Evolutionary conservation across 805 yeast genomes (phyloP), one percentile per base, ranked within the genome.

Genomic region (Metschnikowia cerradonensis): DNA sequence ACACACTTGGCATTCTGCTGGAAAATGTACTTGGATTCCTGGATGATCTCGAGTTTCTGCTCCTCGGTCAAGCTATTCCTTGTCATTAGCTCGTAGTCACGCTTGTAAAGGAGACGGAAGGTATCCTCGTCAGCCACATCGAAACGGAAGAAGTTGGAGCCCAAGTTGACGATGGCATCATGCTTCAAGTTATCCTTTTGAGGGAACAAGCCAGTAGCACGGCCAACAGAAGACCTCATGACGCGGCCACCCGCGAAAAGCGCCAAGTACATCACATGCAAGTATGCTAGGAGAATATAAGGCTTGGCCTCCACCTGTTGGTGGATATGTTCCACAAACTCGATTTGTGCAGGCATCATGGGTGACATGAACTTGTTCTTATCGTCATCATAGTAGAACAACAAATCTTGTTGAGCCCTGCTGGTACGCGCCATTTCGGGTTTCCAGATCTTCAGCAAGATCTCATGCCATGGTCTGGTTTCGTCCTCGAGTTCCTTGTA

Each of bases 191-290:
- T 89, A 49, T 80, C 80, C 43, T 84, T 79, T 58, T 84, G 83
- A 8, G 96, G 95, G 76, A 87, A 86, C 50, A 88, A 67, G 2
- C 90, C 88, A 5, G 84, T 70, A 22, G 90, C 84, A 60, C 78
- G 80, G 46, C 83, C 73, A 30, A 88, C 67, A 15, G 83, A 79
- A 0, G 90, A 82, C 52, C 84, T 72, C 81, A 89, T 77, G 33
- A 88, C 74, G 55, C 83, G 75, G 15, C 95, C 96, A 46, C 96
- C 96, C 1, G 96, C 96, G 71, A 88, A 88, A 46, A 88, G 76
- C 0, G 94, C 96, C 62, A 88, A 70, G 67, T 88, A 88, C 81
- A 88, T 77, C 44, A 87, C 94, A 64, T 88, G 96, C 72, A 89
- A 81, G 66, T 88, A 88, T 4, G 96, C 94, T 43, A 88, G 72